Conservation (phyloP, 176 grass and related monocot genomes). For the Alopecurus myosuroides region DNA sequence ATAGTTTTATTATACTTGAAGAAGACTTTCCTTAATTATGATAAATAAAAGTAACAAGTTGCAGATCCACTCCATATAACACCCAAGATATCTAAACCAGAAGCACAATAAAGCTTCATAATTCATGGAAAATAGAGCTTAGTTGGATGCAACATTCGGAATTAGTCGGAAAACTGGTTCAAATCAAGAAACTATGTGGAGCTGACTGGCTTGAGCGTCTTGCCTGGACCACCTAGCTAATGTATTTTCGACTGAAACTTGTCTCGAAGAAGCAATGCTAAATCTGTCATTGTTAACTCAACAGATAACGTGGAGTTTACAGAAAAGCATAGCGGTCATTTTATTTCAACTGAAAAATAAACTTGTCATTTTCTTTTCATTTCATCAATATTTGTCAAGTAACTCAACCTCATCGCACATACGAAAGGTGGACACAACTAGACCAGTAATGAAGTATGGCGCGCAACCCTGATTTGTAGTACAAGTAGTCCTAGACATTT, state of each 20-base stretch:
- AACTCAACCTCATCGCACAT: background rate
- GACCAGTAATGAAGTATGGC: background rate
- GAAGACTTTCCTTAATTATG: background rate
- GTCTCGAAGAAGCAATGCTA: background rate
- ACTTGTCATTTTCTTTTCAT: background rate
- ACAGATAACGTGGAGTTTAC: background rate
- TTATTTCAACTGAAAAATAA: background rate
- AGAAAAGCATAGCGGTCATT: background rate
- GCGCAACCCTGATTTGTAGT: background rate
- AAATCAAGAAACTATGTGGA: background rate
- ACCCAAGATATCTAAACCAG: background rate
- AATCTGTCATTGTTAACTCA: background rate
- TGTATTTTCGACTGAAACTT: background rate
- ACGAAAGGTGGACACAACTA: background rate
- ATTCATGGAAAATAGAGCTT: background rate
- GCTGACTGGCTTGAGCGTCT: background rate
- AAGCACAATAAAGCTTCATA: background rate
- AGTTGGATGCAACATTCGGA: background rate
- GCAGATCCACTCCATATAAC: background rate
- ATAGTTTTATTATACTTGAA: background rate
- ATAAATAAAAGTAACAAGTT: background rate
- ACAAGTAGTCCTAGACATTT: background rate
- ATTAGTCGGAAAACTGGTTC: background rate
- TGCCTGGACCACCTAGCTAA: background rate
- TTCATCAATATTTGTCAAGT: background rate